phyloP scores from a whole-genome alignment of 2,329 filamentous ascomycete species.

The Apiospora kogelbergensis region DNA sequence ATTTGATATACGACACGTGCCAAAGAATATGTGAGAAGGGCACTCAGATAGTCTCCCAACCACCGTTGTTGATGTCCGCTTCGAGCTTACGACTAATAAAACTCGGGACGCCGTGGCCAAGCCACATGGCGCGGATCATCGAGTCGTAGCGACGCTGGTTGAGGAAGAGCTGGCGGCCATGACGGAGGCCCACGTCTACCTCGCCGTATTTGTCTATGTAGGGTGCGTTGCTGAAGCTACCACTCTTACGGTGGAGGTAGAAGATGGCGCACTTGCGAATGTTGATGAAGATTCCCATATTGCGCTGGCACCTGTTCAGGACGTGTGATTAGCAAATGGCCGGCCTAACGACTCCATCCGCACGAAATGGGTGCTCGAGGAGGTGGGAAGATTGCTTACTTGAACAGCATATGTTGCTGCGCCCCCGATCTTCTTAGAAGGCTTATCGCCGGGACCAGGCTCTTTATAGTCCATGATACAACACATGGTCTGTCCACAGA shows the following conservation, averaged over 20 bases:
- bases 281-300: constrained; percentile 92
- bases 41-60: constrained; percentile 81
- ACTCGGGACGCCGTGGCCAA: constrained; percentile 83
- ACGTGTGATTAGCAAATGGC: constrained; percentile 23
- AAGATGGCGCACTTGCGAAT: constrained; percentile 94
- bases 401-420: constrained; percentile 79
- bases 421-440: constrained; percentile 67
- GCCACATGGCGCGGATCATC: constrained; percentile 80
- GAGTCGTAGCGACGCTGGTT: constrained; percentile 94
- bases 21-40: not conserved
- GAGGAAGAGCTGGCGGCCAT: constrained; percentile 85
- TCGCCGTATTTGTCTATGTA: constrained; percentile 97
- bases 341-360: not conserved
- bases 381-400: constrained; percentile 57
- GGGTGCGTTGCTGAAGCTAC: constrained; percentile 82
- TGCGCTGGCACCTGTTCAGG: constrained; percentile 72
- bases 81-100: constrained; percentile 88
- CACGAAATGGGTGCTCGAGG: constrained; percentile 1
- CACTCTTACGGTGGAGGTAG: constrained; percentile 78
- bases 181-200: constrained; percentile 84
- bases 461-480: constrained; percentile 67
- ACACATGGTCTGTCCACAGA: constrained; percentile 92
- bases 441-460: constrained; percentile 37
- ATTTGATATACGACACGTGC: not conserved
- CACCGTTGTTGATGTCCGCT: constrained; percentile 93